These are phyloP conservation scores for Cladorrhinum samala DNA, from an alignment of 495 filamentous ascomycete genomes.

Conservation along the genomic window DNA sequence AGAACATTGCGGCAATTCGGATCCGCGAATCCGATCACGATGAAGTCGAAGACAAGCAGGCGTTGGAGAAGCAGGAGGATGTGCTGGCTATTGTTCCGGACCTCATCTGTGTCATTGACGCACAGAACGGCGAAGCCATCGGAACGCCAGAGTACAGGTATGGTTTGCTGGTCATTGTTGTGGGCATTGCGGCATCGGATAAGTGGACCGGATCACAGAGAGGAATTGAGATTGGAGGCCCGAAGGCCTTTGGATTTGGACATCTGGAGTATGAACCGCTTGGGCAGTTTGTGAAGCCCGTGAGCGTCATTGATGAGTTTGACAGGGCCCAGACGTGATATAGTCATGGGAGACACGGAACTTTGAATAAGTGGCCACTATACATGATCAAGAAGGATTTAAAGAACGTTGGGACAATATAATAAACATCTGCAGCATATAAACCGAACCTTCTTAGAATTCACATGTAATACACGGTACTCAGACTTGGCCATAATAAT, in stretches of 20 bases:
- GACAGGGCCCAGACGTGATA: constrained; percentile 5
- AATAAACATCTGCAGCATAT: too few relatives aligned
- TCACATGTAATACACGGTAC: too few relatives aligned
- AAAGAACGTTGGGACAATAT: too few relatives aligned
- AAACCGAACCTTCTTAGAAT: too few relatives aligned
- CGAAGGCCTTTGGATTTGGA: constrained; percentile 46
- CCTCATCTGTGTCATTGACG: constrained; percentile 55
- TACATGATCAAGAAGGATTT: too few relatives aligned
- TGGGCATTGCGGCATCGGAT: constrained; percentile 52
- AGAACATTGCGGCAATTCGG: constrained; percentile 53
- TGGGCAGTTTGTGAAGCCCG: constrained; percentile 43
- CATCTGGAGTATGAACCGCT: constrained; percentile 43
- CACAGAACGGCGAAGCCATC: constrained; percentile 52
- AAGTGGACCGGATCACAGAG: constrained; percentile 48
- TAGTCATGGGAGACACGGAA: background rate
- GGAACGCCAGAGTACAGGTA: constrained; percentile 58
- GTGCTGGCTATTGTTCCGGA: constrained; percentile 55
- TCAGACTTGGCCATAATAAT: too few relatives aligned
- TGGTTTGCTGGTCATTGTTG: constrained; percentile 50
- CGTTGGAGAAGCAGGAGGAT: constrained; percentile 33
- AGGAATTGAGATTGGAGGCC: constrained; percentile 48
- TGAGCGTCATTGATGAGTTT: constrained; percentile 50
- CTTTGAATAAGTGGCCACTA: background rate
- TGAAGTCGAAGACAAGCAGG: background rate
- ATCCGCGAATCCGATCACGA: constrained; percentile 17